These are phyloP conservation scores for Aureoboletus auriporus DNA, from an alignment of 768 basidiomycete genomes.

Conservation along the genomic window DNA sequence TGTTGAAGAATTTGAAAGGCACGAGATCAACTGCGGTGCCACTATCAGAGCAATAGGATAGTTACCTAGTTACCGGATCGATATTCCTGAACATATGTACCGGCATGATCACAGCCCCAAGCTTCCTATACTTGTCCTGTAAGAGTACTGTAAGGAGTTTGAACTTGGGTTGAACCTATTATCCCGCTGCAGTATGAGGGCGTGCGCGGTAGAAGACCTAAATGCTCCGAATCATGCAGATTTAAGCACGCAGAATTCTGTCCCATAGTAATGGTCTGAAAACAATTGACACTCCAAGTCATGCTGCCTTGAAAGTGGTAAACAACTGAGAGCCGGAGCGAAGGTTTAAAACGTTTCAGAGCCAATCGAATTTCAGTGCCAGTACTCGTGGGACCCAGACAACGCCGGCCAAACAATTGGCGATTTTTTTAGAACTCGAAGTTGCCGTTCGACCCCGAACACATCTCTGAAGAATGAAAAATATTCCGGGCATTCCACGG, in stretches of 20 bases:
- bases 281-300: slow-evolving; percentile 25
- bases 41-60: slow-evolving; percentile 35
- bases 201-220: slow-evolving; percentile 20
- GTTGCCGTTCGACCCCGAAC: too few relatives aligned
- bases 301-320: slow-evolving; percentile 22
- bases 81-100: not conserved
- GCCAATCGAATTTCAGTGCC: too few relatives aligned
- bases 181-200: slow-evolving; percentile 19
- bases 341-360: too few relatives aligned
- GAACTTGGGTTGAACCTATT: too few relatives aligned
- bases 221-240: slow-evolving; percentile 18
- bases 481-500: too few relatives aligned
- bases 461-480: too few relatives aligned
- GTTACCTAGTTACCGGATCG: slow-evolving; percentile 16
- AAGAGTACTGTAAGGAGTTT: slow-evolving; percentile 5
- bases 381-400: too few relatives aligned
- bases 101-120: slow-evolving; percentile 34
- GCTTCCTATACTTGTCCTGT: slow-evolving; percentile 36
- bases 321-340: too few relatives aligned
- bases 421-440: too few relatives aligned
- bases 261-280: slow-evolving; percentile 22
- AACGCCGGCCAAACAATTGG: too few relatives aligned
- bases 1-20: slow-evolving; percentile 31
- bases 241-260: slow-evolving; percentile 13
- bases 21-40: slow-evolving; percentile 27